Base-by-base conservation (phyloP, 2,329 filamentous ascomycete genomes). In the Albophoma yamanashiensis region DNA sequence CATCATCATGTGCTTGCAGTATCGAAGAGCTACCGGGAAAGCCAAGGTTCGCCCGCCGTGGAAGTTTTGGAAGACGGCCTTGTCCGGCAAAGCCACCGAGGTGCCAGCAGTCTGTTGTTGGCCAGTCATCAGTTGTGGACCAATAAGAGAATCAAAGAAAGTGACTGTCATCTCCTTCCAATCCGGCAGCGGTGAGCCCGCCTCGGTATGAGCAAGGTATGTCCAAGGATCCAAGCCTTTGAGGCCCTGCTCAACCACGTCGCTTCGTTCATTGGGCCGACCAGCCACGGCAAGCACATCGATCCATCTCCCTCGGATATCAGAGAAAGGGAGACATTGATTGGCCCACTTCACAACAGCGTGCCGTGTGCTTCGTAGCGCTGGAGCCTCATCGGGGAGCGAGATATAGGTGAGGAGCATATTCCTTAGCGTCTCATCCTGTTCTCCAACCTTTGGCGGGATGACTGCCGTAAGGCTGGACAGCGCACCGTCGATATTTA, bases 281-380 rank as follows among this genome's bases (percentile, higher is more conserved):
- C 86, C 86, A 20, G 84, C 85, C 11, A 94, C 78, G 9, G 92
- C 93, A 57, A 97, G 79, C 20, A 97, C 83, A 70, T 97, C 86
- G 55, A 97, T 89, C 90, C 91, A 97, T 56, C 94, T 84, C 34
- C 86, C 94, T 43, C 88, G 79, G 12, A 91, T 80, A 67, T 96
- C 91, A 25, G 81, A 81, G 66, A 91, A 97, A 0, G 88, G 84
- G 6, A 99, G 78, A 67, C 91, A 96, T 57, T 90, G 83, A 69
- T 97, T 97, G 14, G 91, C 91, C 79, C 93, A 97, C 61, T 94
- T 89, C 9, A 94, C 87, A 31, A 88, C 88, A 25, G 91, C 88
- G 73, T 92, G 94, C 9, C 90, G 85, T 40, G 89, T 89, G 67
- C 89, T 92, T 65, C 88, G 82, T n/a, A 86, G 77, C 20, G 82